Percentiles rank a stretch among this genome's conserved stretches.
phyloP scores from a whole-genome alignment of 345 rosid genomes.

The Psidium friedrichsthalianum region DNA sequence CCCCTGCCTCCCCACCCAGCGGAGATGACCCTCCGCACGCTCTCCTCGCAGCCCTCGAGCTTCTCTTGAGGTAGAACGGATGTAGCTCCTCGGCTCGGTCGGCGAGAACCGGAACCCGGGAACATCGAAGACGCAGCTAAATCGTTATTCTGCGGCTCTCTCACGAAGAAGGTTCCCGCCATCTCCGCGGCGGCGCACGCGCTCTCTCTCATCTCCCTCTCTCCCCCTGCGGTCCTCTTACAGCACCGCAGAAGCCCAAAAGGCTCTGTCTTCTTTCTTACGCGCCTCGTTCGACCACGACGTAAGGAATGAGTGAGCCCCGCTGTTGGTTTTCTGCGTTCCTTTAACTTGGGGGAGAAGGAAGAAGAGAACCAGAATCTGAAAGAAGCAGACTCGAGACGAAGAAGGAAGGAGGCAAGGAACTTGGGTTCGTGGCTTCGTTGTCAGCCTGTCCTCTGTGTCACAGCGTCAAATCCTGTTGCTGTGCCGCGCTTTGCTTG shows the following conservation, averaged over 20 bases:
- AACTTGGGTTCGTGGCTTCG: background rate
- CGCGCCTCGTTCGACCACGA: background rate
- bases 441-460: background rate
- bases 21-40: slow-evolving; percentile 61
- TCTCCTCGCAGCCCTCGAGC: slow-evolving; percentile 52
- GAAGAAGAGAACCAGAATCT: slow-evolving; percentile 1
- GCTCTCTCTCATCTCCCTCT: background rate
- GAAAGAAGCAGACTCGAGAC: background rate
- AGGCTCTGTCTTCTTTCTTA: background rate
- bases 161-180: slow-evolving; percentile 15
- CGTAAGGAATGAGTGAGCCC: background rate
- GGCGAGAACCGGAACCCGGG: slow-evolving; percentile 87
- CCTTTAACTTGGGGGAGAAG: slow-evolving; percentile 1
- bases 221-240: background rate
- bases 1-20: too few relatives aligned
- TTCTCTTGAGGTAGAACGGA: slow-evolving; percentile 69
- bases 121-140: slow-evolving; percentile 55
- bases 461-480: background rate
- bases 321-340: background rate
- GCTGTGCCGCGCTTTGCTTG: background rate
- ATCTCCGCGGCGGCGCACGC: background rate
- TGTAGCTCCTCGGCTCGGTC: slow-evolving; percentile 69
- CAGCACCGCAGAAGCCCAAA: background rate
- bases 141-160: slow-evolving; percentile 58
- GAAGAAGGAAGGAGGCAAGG: background rate